Evolutionary conservation across 192 early-diverging fungal genomes (phyloP), one percentile per base, ranked within the genome.

Genomic region (Coemansia sp.): DNA sequence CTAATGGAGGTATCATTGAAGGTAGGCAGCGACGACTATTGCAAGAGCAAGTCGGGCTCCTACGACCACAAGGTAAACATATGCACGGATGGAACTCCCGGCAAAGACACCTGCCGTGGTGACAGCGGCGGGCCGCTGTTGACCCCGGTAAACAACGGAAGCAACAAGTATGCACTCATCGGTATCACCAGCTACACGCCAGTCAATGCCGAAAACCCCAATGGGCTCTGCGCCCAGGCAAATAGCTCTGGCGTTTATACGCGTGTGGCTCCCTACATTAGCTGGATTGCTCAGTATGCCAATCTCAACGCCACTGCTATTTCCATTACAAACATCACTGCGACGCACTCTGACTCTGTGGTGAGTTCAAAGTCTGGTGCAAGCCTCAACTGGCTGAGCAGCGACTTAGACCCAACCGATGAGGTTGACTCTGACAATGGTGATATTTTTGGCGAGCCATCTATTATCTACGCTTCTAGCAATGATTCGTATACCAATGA

Each of bases 51-150:
- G 8, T 66, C 61, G 14, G 40, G 35, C 11, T 19, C 31, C 0
- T 76, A 72, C n/a, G 45, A 74, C 24, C 59, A 48, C 13, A 44
- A 62, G 2, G 53, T 59, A 14, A 64, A 67, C 16, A 35, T 82
- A 42, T 85, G 84, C 48, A 85, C 79, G 4, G 76, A 81, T 19
- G 70, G 71, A 0, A 66, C 70, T 2, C 31, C 66, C 1, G 84
- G 76, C 2, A 73, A 74, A 29, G 79, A 81, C 64, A 81, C 84
- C 2, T 85, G 84, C 54, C 27, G 41, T 10, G 84, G 84, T 1
- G 79, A 85, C 41, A 81, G 79, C 6, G 84, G 79, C 5, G 79
- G 84, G 21, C 84, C 84, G 0, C 59, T 85, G 24, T 31, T 65
- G 6, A 73, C 73, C 3, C 29, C 66, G 0, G 35, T 54, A 29